A percentile compares a stretch with the other conserved stretches of the same genome.
Evolutionary conservation across 768 basidiomycete genomes (phyloP).

Genomic region (Chalciporus pseudorubinellus): DNA sequence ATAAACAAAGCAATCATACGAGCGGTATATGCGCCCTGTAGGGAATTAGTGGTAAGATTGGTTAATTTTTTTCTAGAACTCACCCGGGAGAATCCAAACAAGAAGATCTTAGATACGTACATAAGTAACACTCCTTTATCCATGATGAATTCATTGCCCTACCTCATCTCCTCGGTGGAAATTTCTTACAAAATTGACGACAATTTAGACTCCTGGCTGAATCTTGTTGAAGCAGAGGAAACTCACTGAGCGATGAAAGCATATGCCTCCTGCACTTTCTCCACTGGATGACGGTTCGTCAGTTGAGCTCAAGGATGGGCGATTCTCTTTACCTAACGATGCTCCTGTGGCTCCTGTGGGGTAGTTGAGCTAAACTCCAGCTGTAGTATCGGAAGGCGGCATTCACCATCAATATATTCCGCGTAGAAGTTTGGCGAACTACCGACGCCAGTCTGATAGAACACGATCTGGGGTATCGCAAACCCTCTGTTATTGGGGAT

Average conservation of each 20-base stretch:
- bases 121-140: slow-evolving; percentile 4
- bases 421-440: slow-evolving; percentile 58
- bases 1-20: slow-evolving; percentile 69
- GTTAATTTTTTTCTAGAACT: slow-evolving; percentile 9
- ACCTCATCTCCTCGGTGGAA: slow-evolving; percentile 74
- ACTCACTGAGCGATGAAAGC: slow-evolving; percentile 78
- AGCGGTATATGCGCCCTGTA: slow-evolving; percentile 72
- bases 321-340: slow-evolving; percentile 46
- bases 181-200: slow-evolving; percentile 56
- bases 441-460: slow-evolving; percentile 62
- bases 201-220: background rate
- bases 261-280: slow-evolving; percentile 77
- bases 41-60: slow-evolving; percentile 4
- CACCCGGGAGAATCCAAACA: slow-evolving; percentile 77
- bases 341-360: slow-evolving; percentile 59
- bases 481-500: slow-evolving; percentile 25
- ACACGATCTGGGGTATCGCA: slow-evolving; percentile 59
- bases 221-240: background rate
- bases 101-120: slow-evolving; percentile 57
- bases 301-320: background rate
- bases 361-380: slow-evolving; percentile 5
- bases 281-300: slow-evolving; percentile 39
- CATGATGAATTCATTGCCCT: background rate
- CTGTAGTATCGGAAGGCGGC: background rate
- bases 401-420: slow-evolving; percentile 56